Evolutionary conservation across 1,284 basidiomycete species (phyloP), one percentile per base, ranked within the genome.

Genomic region (Grifola frondosa): DNA sequence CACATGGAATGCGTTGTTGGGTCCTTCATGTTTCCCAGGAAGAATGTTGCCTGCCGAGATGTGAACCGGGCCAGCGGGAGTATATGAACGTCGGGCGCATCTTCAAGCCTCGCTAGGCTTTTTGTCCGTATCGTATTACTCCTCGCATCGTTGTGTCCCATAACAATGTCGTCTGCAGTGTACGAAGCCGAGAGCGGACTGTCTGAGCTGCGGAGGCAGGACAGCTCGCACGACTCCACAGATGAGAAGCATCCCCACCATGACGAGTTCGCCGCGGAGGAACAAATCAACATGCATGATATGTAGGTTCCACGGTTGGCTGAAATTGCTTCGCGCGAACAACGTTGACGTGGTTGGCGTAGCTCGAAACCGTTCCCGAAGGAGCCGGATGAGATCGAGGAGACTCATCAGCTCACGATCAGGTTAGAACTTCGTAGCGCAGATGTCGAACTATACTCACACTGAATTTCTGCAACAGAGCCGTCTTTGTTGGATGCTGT

Each of bases 401-500:
- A 83, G 61, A 71, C 69, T 13, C 73, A 75, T 48, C 78, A 78
- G 57, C 71, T 82, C 42, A 80, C 80, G 13, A 48, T 81, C 50
- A 73, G 54, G 54, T 70, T 22, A 21, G 60, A 46, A 11, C 15
- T 17, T 11, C 12, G 13, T n/a, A 13, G 9, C 30, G 9, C 25
- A 25, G 15, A 24, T 23, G 16, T 19, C 16, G 19, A 6, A n/a
- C 10, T 19, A 12, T 22, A 15, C 5, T 34, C 9, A 5, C 12
- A 22, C 4, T 9, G 15, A 15, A 20, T 21, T 5, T 30, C 6
- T 7, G 17, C 17, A 15, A n/a, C 31, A 73, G 80, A 40, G 77
- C 84, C 23, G 53, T 84, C 31, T 49, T 82, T 28, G 77, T 84
- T 36, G 84, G 84, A 43, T 75, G 74, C 53, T 46, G 53, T n/a